Percentiles rank a stretch among this genome's conserved stretches.
Conservation (phyloP, 352 stramenopile species). For the Phytophthora ohioensis region DNA sequence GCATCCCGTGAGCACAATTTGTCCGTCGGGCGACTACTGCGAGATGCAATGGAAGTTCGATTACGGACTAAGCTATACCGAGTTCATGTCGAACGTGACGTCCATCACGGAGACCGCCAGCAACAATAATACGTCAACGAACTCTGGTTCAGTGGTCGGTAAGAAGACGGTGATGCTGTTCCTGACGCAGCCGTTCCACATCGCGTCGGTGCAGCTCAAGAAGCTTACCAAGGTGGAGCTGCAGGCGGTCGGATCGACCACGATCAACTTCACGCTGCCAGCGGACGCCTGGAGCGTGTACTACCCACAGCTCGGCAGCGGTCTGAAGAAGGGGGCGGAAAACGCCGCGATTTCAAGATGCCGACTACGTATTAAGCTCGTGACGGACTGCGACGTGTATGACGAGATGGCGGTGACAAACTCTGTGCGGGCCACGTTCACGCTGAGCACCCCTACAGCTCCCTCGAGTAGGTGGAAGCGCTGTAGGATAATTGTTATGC, state of each 20-base stretch:
- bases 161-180: slow-evolving; percentile 85
- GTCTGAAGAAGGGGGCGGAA: slow-evolving; percentile 68
- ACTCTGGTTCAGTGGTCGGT: slow-evolving; percentile 57
- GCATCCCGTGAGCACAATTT: slow-evolving; percentile 64
- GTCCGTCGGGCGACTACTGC: slow-evolving; percentile 49
- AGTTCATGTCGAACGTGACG: slow-evolving; percentile 58
- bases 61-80: slow-evolving; percentile 70
- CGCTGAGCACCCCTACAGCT: slow-evolving; percentile 39
- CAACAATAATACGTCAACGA: slow-evolving; percentile 70
- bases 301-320: slow-evolving; percentile 59
- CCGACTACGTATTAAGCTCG: slow-evolving; percentile 69
- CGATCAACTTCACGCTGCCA: slow-evolving; percentile 53
- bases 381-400: slow-evolving; percentile 80
- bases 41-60: slow-evolving; percentile 74
- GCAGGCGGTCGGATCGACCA: slow-evolving; percentile 40
- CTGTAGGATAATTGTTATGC: too few relatives aligned
- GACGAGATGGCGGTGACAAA: slow-evolving; percentile 39
- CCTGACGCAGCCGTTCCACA: slow-evolving; percentile 66
- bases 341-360: slow-evolving; percentile 24
- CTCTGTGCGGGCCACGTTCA: slow-evolving; percentile 39
- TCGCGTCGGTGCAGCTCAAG: slow-evolving; percentile 71
- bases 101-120: slow-evolving; percentile 42
- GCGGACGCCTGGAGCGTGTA: slow-evolving; percentile 67
- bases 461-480: slow-evolving; percentile 31
- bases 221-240: slow-evolving; percentile 80